Base-by-base conservation (phyloP, 306 rosid species). In the Medicago arabica region DNA sequence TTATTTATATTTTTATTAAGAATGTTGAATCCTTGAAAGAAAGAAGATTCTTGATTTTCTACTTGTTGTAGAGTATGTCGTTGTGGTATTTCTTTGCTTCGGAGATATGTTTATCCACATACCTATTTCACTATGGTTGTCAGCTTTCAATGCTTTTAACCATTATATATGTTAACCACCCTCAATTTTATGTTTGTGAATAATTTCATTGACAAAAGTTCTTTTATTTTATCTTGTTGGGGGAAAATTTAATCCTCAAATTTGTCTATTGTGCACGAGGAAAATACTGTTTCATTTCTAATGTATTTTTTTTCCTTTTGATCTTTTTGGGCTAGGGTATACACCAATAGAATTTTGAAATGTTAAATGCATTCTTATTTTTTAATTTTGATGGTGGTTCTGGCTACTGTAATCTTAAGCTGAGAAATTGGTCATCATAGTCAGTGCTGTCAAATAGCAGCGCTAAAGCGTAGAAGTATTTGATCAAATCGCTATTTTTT, bases 1-100 rank as follows among this genome's bases (percentile, higher is more conserved):
- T 69, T n/a, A n/a, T n/a, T n/a, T n/a, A n/a, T n/a, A n/a, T 68
- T 65, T 68, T 68, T 61, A 17, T 53, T 15, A n/a, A 65, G n/a
- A n/a, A n/a, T n/a, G 46, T 13, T 31, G 71, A 54, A 13, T 68
- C 51, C 28, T 31, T 31, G 15, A 28, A 4, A 11, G 34, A 1
- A 34, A 66, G 74, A 55, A 53, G 36, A 31, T 46, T 54, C 2
- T 65, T 44, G 57, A 11, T 23, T 53, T 46, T 40, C n/a, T 39
- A 21, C 34, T 38, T 8, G 10, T 31, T 6, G 11, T 67, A 40
- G 58, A 21, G 12, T 40, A 2, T 76, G 58, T 17, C 44, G 9
- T 66, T 7, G 7, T 28, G n/a, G 21, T 76, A 8, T 66, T n/a
- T 67, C 8, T 55, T 67, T 67, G 49, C 25, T 25, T 43, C 46